phyloP scores from a whole-genome alignment of 305 asterid species.

The Fraxinus ornus region DNA sequence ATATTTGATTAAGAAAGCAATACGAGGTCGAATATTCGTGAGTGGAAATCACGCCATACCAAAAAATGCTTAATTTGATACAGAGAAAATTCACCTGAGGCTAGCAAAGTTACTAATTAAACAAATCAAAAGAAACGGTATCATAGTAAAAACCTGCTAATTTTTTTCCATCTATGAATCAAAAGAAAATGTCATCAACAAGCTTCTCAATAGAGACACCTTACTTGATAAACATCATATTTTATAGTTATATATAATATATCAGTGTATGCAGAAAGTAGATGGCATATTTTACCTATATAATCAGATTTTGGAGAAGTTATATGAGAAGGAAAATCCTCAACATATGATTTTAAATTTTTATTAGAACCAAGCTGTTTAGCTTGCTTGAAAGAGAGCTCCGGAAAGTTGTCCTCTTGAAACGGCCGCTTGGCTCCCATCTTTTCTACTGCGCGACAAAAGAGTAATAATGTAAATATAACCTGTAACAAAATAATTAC shows the following conservation, averaged over 20 bases:
- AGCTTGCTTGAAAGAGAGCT: slow-evolving; percentile 47
- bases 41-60: background rate
- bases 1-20: background rate
- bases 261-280: background rate
- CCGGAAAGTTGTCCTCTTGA: slow-evolving; percentile 46
- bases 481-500: background rate
- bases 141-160: slow-evolving; percentile 1
- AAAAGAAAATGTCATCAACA: background rate
- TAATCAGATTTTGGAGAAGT: slow-evolving; percentile 18
- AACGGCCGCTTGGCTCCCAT: slow-evolving; percentile 68
- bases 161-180: background rate
- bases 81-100: background rate
- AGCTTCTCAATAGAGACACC: background rate
- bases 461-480: background rate
- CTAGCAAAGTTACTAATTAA: background rate
- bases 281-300: slow-evolving; percentile 35
- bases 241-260: background rate
- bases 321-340: slow-evolving; percentile 29
- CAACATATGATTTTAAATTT: slow-evolving; percentile 19
- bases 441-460: slow-evolving; percentile 27
- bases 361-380: slow-evolving; percentile 39
- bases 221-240: background rate
- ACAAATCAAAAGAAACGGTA: background rate
- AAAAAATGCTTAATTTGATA: background rate
- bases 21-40: background rate